phyloP scores from a whole-genome alignment of 768 basidiomycete genomes.

The Naematelia aurantialba region DNA sequence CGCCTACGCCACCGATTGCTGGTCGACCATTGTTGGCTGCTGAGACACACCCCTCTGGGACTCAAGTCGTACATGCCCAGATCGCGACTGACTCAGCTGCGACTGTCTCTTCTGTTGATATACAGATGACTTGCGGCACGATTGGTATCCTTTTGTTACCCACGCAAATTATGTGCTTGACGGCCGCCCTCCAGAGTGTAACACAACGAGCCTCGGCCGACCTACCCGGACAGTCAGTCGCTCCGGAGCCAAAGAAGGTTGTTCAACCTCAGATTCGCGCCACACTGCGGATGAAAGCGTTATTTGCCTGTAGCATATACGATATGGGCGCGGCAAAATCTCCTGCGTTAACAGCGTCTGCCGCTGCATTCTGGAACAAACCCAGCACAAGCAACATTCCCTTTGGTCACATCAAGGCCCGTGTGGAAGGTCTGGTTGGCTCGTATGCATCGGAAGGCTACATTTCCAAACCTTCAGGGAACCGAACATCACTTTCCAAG shows the following conservation, averaged over 20 bases:
- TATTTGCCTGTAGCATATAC: slow-evolving; percentile 27
- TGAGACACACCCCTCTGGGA: not conserved
- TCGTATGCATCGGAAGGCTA: slow-evolving; percentile 18
- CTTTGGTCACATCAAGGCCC: slow-evolving; percentile 36
- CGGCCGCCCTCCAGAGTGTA: slow-evolving; percentile 6
- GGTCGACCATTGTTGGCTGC: not conserved
- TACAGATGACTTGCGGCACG: slow-evolving; percentile 9
- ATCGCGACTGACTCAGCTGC: not conserved
- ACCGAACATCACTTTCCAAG: not conserved
- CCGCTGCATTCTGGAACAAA: slow-evolving; percentile 30
- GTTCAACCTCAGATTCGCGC: slow-evolving; percentile 20
- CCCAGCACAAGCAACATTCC: slow-evolving; percentile 33
- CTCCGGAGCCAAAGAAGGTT: not conserved
- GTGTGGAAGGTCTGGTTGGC: slow-evolving; percentile 26
- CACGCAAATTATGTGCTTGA: slow-evolving; percentile 3
- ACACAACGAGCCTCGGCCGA: not conserved
- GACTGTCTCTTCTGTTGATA: slow-evolving; percentile 3
- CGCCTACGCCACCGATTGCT: slow-evolving; percentile 15
- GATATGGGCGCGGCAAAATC: slow-evolving; percentile 15
- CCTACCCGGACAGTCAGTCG: slow-evolving; percentile 16
- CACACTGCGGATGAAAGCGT: slow-evolving; percentile 19
- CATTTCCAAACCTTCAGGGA: not conserved
- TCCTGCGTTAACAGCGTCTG: not conserved
- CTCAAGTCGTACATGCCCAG: not conserved
- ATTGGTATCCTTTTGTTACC: slow-evolving; percentile 13